phyloP scores from a whole-genome alignment of 2,329 filamentous ascomycete species.

The Penicillium olsonii region DNA sequence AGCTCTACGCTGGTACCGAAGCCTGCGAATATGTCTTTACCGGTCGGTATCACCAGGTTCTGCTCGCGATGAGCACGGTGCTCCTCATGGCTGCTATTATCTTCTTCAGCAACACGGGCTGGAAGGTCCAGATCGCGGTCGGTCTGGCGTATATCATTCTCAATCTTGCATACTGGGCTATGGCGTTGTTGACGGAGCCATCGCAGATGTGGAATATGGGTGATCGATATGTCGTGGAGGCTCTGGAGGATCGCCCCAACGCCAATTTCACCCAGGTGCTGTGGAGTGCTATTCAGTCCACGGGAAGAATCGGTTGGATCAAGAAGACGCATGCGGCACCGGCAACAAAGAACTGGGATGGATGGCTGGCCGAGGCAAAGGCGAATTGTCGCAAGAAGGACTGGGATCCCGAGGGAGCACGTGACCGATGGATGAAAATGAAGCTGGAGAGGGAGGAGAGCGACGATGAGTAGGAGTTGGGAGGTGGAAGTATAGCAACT shows the following conservation, averaged over 20 bases:
- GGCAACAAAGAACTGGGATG: conserved; percentile 53
- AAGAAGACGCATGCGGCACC: conserved; percentile 55
- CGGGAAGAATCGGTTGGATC: conserved; percentile 56
- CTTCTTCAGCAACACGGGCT: conserved; percentile 63
- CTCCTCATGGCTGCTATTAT: conserved; percentile 64
- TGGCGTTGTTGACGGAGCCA: conserved; percentile 51
- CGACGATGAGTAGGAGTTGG: no score
- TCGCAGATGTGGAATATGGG: conserved; percentile 58
- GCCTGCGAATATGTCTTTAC: conserved; percentile 59
- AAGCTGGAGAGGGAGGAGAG: no score
- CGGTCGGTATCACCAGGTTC: conserved; percentile 50
- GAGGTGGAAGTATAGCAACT: no score
- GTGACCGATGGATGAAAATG: conserved; percentile 9
- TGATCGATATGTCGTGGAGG: conserved; percentile 49
- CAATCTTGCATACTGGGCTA: conserved; percentile 62
- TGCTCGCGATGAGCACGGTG: conserved; percentile 61
- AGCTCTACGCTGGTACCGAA: conserved; percentile 63
- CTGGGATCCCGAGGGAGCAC: conserved; percentile 2
- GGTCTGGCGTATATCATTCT: conserved; percentile 60
- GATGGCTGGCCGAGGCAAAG: conserved; percentile 49
- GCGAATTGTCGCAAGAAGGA: conserved; percentile 13
- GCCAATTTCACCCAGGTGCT: conserved; percentile 56
- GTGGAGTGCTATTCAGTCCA: conserved; percentile 62
- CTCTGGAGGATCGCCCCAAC: conserved; percentile 50
- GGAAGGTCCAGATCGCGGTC: conserved; percentile 61